Base-by-base conservation (phyloP, 257 asterid species). In the Petunia secreta region DNA sequence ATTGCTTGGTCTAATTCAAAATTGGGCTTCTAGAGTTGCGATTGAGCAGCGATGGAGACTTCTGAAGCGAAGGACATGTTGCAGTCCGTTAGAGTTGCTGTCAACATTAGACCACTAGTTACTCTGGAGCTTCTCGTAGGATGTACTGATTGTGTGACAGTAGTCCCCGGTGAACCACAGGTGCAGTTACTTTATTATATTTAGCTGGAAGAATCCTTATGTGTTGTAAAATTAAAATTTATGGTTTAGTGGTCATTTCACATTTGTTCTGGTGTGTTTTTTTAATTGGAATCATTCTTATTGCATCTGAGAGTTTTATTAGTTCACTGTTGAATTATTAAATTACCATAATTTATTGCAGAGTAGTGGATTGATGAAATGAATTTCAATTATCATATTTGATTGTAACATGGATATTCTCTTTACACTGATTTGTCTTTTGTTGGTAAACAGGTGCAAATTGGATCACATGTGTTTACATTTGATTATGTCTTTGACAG, bases 381-480 rank as follows among this genome's bases (percentile, higher is more conserved):
- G 25, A 25, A 36, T 13, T 73, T 38, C 43, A 50, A 13, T 62
- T 6, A 36, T 73, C 78, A 50, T 64, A 65, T 73, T 73, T 73
- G 14, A 73, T 73, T 16, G 8, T 36, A 73, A 11, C 60, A 71
- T 1, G 36, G 4, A 4, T 48, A 48, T 71, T 60, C 55, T 48
- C 59, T 69, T 43, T 48, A 71, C 11, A 34, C 46, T 50, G 62
- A 73, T 34, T 73, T 50, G 78, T 13, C 62, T 48, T 64, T 62
- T 79, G 14, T 79, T 63, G 6, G n/a, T 79, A 34, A 82, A 82
- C 86, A 96, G 99, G 99, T 96, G 80, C 99, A 94, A 80, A 94
- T 96, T 81, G 99, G 99, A 53, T 89, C 99, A 5, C 99, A 96
- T 80, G 88, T 96, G 6, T 94, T 94, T 86, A 96, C 99, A 3